These are phyloP conservation scores for Tephrocybe sp. DNA, from an alignment of 768 basidiomycete species.

Conservation along the genomic window DNA sequence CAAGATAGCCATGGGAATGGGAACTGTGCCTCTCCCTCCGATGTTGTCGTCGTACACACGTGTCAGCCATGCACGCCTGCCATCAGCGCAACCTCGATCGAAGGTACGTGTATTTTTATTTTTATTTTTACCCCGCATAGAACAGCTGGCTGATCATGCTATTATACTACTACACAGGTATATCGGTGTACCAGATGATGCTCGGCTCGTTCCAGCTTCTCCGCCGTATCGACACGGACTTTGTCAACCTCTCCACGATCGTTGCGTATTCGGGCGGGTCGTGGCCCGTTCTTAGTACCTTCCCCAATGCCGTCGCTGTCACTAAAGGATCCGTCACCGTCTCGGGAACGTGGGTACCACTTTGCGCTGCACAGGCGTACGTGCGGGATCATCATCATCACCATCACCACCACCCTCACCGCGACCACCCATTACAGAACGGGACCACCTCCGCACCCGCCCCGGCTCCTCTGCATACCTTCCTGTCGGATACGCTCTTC, in stretches of 20 bases:
- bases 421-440: conserved; percentile 30
- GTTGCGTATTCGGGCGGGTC: conserved; percentile 40
- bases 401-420: no score
- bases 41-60: conserved; percentile 57
- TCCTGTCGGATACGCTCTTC: conserved; percentile 60
- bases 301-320: conserved; percentile 48
- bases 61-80: conserved; percentile 60
- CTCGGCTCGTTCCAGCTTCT: conserved; percentile 55
- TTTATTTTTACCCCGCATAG: conserved; percentile 9
- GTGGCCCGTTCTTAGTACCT: conserved; percentile 33
- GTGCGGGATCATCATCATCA: conserved; percentile 50
- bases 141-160: not conserved
- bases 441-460: no score
- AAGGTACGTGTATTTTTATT: conserved; percentile 52
- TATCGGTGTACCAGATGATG: conserved; percentile 71
- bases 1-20: conserved; percentile 32
- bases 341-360: conserved; percentile 70
- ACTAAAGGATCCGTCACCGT: conserved; percentile 51
- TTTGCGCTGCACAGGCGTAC: conserved; percentile 50
- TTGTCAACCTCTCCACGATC: conserved; percentile 68
- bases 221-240: conserved; percentile 77
- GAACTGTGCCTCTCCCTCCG: conserved; percentile 22
- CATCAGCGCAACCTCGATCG: conserved; percentile 65
- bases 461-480: conserved; percentile 49
- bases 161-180: conserved; percentile 39